Base-by-base conservation (phyloP, 2,329 filamentous ascomycete genomes). In the Fusarium sp. region DNA sequence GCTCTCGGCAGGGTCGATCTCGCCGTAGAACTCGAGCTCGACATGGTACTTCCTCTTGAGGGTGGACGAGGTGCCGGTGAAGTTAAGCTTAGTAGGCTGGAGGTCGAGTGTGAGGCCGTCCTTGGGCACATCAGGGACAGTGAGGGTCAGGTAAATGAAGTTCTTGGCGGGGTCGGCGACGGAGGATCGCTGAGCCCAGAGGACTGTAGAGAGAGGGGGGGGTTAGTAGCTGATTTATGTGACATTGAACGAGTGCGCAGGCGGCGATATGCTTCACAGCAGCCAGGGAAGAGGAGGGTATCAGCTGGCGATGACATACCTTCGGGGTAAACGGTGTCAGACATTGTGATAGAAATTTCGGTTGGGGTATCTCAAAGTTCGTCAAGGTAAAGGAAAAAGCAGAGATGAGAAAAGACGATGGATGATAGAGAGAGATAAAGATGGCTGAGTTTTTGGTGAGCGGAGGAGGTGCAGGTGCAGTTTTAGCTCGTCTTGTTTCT, bases 151-250 rank as follows among this genome's bases (percentile, higher is more conserved):
- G 83, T 93, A 96, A 84, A 99, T 82, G 82, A 92, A 91, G 86
- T 99, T 99, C 84, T 93, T 96, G 77, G 89, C 85, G 53, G 91
- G 77, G 52, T 97, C 93, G 69, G 83, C 83, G 71, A 79, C 82
- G 74, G 89, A 95, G 42, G 94, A 98, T 84, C 95, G 93, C 84
- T 99, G 95, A 68, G 95, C 94, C 95, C 95, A 99, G 79, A 93
- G 91, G 72, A 99, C 95, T 98, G 73, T 57, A 50, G 19, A 40
- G 43, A 32, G 11, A 22, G 43, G 11, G 19, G 38, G 13, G 15
- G 13, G 52, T 68, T 47, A 68, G 67, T 26, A 12, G 13, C 7
- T 41, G 38, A 12, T 9, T 12, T 39, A 11, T 15, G 7, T n/a
- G 13, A 29, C 19, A 42, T 48, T 54, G 45, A 13, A 25, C 11